Evolutionary conservation across 441 rosid genomes (phyloP), one percentile per base, ranked within the genome.

Genomic region (Gossypium gossypioides): DNA sequence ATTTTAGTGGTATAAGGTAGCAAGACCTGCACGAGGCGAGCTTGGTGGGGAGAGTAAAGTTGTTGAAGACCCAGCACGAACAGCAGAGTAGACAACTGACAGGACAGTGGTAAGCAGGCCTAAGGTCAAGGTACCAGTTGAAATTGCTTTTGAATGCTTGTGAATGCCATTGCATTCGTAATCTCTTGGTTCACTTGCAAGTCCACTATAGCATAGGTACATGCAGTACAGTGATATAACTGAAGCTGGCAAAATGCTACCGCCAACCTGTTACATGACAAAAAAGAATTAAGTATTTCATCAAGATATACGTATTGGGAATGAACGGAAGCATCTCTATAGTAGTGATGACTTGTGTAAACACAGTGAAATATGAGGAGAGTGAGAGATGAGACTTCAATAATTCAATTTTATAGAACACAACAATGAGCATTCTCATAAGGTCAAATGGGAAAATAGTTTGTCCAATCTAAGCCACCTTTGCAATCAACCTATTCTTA

Each of bases 191-290:
- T 91, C 98, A 78, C 98, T 92, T 9, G 98, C 81, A 75, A 92
- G 92, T 52, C 97, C 97, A 78, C 93, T 88, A 79, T 91, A 89
- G 85, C 98, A 91, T 16, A 91, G 92, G 77, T 93, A 89, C 92
- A 87, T 87, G 85, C 96, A 91, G 76, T 91, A 89, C 58, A 91
- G 32, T 15, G 95, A 92, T 71, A 91, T 82, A 75, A 91, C 87
- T 18, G 98, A 92, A 64, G 98, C 96, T 8, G 97, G 93, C 82
- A 92, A 77, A 84, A 92, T 82, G 80, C 44, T 92, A 55, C 97
- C 92, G 71, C 83, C 84, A 6, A 91, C 90, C 98, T 93, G 87
- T 74, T 59, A 42, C 57, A 59, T 5, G 54, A 6, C 34, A 40
- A 44, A 9, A 4, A 18, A 19, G 19, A 52, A 32, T 5, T 6